Conservation (phyloP, 768 basidiomycete genomes). For the Psilocybe cyanescens region DNA sequence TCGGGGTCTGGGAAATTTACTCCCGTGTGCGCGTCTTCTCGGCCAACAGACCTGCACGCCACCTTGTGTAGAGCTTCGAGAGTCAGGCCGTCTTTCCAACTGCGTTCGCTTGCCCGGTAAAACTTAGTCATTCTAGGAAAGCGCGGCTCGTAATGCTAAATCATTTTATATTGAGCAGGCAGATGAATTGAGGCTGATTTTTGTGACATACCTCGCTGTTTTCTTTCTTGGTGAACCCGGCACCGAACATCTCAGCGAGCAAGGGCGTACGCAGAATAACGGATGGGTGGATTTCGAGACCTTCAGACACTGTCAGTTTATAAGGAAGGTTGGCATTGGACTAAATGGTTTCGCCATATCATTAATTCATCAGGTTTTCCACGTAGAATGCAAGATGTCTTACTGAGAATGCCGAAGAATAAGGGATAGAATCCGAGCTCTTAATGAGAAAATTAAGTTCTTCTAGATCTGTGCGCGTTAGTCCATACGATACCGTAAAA, state of each 20-base stretch:
- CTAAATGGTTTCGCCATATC: conserved; percentile 7
- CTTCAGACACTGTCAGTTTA: conserved; percentile 51
- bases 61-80: conserved; percentile 55
- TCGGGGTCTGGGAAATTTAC: conserved; percentile 7
- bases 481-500: conserved; percentile 79
- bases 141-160: conserved; percentile 80
- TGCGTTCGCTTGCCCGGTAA: conserved; percentile 60
- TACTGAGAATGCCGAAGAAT: conserved; percentile 20
- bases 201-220: conserved; percentile 50
- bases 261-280: conserved; percentile 65
- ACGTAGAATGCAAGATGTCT: neutral
- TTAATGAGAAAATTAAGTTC: conserved; percentile 71
- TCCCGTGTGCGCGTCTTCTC: conserved; percentile 33
- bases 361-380: neutral
- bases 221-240: conserved; percentile 78
- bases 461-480: conserved; percentile 69
- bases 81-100: conserved; percentile 61
- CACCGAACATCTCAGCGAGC: conserved; percentile 77
- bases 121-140: conserved; percentile 82
- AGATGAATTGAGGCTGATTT: neutral
- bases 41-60: conserved; percentile 58
- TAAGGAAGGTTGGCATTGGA: conserved; percentile 46
- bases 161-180: neutral
- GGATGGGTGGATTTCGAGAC: conserved; percentile 52
- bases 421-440: conserved; percentile 36